Base-by-base conservation (phyloP, 2,329 filamentous ascomycete species). In the Ascosphaera acerosa region DNA sequence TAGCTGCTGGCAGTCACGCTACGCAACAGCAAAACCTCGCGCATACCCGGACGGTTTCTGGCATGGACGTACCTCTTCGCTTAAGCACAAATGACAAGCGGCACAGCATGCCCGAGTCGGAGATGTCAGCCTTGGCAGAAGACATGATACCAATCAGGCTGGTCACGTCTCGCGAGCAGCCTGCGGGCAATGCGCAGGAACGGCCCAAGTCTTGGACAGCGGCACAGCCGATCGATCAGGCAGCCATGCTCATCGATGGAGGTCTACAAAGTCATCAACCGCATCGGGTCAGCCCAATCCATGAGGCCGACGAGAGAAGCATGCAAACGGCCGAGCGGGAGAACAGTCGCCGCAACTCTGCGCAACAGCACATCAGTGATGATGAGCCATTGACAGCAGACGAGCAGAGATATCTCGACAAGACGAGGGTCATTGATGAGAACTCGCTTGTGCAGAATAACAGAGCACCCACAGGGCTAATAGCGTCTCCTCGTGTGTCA, bases 261-360 rank as follows among this genome's bases (percentile, higher is more conserved):
- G 18, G 18, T 14, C 14, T 20, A 18, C 10, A 18, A 17, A 20
- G 18, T 18, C 29, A 31, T 20, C 29, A 31, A 41, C 45, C 26
- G 41, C 47, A 15, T 46, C 42, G 30, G 38, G 44, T 18, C 44
- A 45, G 30, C 42, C 41, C 16, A 50, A 51, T 32, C 39, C 43
- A 26, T 44, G 44, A 33, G 42, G 59, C 5, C 61, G 29, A 17
- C 15, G 15, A 20, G 12, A 31, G 4, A 12, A 31, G 29, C 18
- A n/a, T 6, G 12, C 32, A 34, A 23, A 32, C n/a, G 4, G 61
- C 38, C 60, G 60, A 35, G 54, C 55, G 51, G 36, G 75, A 73
- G 0, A 76, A 76, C 35, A 71, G 84, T 47, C 75, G 82, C 30
- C 78, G 91, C 44, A 91, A 80, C 55, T 91, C 82, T 2, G 82